Evolutionary conservation across 495 filamentous ascomycete genomes (phyloP).

Genomic region (Penicillium cosmopolitanum): DNA sequence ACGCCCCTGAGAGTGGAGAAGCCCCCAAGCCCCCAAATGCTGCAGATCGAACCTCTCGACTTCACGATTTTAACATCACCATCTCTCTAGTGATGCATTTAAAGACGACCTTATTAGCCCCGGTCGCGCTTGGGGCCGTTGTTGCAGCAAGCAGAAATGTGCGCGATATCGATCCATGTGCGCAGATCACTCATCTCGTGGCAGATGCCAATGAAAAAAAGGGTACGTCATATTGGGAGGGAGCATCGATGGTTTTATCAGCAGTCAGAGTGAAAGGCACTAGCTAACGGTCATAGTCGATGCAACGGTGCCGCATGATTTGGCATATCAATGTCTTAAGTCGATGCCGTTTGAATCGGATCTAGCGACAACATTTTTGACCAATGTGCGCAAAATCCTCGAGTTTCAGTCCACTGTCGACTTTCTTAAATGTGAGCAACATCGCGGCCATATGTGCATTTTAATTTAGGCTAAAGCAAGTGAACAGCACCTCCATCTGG

Average conservation of each 20-base stretch:
- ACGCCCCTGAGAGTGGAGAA: constrained; percentile 28
- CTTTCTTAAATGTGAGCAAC: constrained; percentile 46
- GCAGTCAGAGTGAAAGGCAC: not conserved
- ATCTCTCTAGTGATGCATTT: constrained; percentile 21
- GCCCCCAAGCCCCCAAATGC: constrained; percentile 7
- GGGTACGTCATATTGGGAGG: constrained; percentile 16
- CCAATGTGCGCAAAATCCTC: constrained; percentile 58
- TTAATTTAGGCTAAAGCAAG: constrained; percentile 8
- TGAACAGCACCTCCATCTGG: constrained; percentile 48
- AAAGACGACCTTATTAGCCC: constrained; percentile 15
- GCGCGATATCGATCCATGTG: constrained; percentile 31
- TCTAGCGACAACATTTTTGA: constrained; percentile 53
- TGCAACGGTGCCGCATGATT: constrained; percentile 23
- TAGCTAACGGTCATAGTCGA: constrained; percentile 24
- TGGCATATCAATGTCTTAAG: constrained; percentile 56
- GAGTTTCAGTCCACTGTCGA: constrained; percentile 61
- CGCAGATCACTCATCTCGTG: constrained; percentile 26
- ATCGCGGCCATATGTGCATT: not conserved
- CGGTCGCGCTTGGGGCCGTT: constrained; percentile 20
- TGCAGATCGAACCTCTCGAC: constrained; percentile 2
- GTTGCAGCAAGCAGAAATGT: constrained; percentile 17
- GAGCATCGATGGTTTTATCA: not conserved
- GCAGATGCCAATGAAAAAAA: constrained; percentile 21
- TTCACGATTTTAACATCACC: constrained; percentile 16
- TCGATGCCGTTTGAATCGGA: constrained; percentile 59